Evolutionary conservation across 768 basidiomycete genomes (phyloP).

Genomic region (Leccinum longicurvipes): DNA sequence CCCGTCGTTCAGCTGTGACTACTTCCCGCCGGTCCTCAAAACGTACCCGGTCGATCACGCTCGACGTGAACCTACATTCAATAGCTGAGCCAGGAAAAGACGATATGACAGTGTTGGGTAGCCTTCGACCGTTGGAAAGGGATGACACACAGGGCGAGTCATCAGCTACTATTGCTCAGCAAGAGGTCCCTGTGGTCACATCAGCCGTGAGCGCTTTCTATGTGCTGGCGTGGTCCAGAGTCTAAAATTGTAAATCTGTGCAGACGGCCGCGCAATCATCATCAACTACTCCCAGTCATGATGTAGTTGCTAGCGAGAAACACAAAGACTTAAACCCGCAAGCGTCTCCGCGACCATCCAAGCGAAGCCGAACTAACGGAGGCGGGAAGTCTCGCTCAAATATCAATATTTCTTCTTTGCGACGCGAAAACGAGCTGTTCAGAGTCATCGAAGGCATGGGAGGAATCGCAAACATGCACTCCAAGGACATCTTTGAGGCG

Average conservation of each 20-base stretch:
- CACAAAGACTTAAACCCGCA: constrained; percentile 7
- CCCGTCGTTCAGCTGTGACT: not conserved
- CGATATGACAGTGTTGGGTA: not conserved
- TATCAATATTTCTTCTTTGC: constrained; percentile 72
- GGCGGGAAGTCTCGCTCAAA: constrained; percentile 30
- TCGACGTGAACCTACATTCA: not conserved
- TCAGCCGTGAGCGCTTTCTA: constrained; percentile 4
- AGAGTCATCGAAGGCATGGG: constrained; percentile 62
- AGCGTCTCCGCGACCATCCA: constrained; percentile 16
- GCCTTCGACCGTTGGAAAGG: not conserved
- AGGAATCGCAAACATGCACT: constrained; percentile 63
- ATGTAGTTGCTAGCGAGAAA: constrained; percentile 9
- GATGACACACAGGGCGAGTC: not conserved
- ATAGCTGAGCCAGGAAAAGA: not conserved
- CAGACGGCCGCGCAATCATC: not conserved
- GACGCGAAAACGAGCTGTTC: constrained; percentile 77
- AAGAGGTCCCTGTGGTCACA: not conserved
- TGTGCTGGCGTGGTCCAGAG: not conserved
- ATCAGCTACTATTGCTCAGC: not conserved
- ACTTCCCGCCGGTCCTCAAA: not conserved
- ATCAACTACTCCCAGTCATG: not conserved
- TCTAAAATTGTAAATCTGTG: not conserved
- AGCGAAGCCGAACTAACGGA: constrained; percentile 18
- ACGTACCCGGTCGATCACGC: not conserved
- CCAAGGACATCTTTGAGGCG: constrained; percentile 67